phyloP scores from a whole-genome alignment of 257 asterid species.

The Plantago elongata region DNA sequence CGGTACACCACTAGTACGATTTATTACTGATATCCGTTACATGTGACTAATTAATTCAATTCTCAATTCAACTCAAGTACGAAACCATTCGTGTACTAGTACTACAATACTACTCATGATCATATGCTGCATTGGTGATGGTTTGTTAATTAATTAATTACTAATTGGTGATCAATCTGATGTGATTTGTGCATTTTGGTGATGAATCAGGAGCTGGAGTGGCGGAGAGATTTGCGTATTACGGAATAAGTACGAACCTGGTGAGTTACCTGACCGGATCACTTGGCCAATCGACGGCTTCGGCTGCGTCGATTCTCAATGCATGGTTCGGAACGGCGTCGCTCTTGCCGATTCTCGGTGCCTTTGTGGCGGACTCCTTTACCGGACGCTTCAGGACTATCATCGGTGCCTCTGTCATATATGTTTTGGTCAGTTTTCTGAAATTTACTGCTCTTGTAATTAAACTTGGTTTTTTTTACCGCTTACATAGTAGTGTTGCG shows the following conservation, averaged over 20 bases:
- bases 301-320: constrained; percentile 13
- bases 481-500: not conserved
- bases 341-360: constrained; percentile 12
- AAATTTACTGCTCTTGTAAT: not conserved
- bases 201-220: constrained; percentile 6
- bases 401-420: constrained; percentile 5
- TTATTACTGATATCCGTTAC: too few relatives aligned
- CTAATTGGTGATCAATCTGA: not conserved
- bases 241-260: constrained; percentile 12
- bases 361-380: constrained; percentile 10
- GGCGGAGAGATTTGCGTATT: constrained; percentile 19
- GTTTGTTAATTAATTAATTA: not conserved
- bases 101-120: too few relatives aligned
- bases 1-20: not conserved
- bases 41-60: too few relatives aligned
- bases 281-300: constrained; percentile 20
- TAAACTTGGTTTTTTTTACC: not conserved
- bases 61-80: too few relatives aligned
- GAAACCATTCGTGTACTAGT: too few relatives aligned
- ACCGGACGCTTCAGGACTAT: constrained; percentile 12
- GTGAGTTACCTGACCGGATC: constrained; percentile 18
- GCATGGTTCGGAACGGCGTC: constrained; percentile 16
- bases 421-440: not conserved
- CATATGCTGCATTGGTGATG: too few relatives aligned
- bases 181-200: not conserved